Conservation (phyloP, 2,329 filamentous ascomycete genomes). For the Podosphaera aphanis region DNA sequence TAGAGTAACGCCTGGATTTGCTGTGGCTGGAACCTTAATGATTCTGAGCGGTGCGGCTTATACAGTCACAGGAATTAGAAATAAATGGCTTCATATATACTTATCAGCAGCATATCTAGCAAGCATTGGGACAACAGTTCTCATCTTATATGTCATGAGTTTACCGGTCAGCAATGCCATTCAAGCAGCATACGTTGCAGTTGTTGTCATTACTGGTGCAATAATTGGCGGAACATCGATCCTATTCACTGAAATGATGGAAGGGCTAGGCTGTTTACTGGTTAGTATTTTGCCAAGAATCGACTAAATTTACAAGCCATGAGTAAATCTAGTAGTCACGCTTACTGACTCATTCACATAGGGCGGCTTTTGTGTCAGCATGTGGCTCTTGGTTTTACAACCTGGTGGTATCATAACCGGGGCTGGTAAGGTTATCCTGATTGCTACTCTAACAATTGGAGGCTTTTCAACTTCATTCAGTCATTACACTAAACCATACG, state of each 20-base stretch:
- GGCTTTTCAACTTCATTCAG: conserved; percentile 58
- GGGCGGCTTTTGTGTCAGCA: conserved; percentile 16
- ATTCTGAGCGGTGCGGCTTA: conserved; percentile 49
- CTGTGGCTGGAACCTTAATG: conserved; percentile 54
- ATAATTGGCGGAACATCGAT: conserved; percentile 51
- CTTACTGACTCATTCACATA: neutral
- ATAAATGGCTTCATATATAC: conserved; percentile 55
- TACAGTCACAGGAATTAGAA: conserved; percentile 61
- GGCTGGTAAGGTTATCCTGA: conserved; percentile 46
- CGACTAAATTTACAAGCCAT: no score
- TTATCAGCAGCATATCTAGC: conserved; percentile 55
- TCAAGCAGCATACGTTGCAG: conserved; percentile 73
- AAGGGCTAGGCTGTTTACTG: conserved; percentile 39
- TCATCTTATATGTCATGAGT: conserved; percentile 76
- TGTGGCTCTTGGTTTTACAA: conserved; percentile 65
- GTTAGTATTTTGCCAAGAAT: neutral
- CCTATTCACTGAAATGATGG: conserved; percentile 64
- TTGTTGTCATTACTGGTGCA: conserved; percentile 46
- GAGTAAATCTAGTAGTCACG: neutral
- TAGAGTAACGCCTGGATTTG: conserved; percentile 56
- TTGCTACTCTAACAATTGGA: conserved; percentile 43
- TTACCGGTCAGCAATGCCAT: conserved; percentile 50
- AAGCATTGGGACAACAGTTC: conserved; percentile 49
- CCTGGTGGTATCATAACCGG: conserved; percentile 49
- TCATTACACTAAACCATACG: conserved; percentile 54